Percentiles rank a stretch among this genome's conserved stretches.
Evolutionary conservation across 768 basidiomycete species (phyloP).

Genomic region (Strobilomyces dryophilus): DNA sequence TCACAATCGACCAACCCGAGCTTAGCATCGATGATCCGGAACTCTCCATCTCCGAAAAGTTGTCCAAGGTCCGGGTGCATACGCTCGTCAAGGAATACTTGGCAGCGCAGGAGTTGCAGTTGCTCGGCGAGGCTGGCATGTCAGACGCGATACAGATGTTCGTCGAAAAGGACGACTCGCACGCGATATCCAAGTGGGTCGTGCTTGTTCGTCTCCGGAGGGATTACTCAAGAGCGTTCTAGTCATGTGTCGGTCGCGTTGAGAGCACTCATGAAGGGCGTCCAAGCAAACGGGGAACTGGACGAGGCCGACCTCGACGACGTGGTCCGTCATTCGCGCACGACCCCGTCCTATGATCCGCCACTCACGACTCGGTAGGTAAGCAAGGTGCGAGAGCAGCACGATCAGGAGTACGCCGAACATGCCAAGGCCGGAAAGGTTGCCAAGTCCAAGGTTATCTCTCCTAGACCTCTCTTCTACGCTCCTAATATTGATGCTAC

Average conservation of each 20-base stretch:
- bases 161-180: conserved; percentile 95
- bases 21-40: conserved; percentile 76
- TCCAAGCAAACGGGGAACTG: conserved; percentile 59
- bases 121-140: conserved; percentile 88
- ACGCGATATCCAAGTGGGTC: conserved; percentile 83
- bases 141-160: conserved; percentile 91
- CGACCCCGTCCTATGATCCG: neutral
- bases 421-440: conserved; percentile 36
- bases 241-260: conserved; percentile 67
- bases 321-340: conserved; percentile 41
- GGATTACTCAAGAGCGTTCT: neutral
- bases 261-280: conserved; percentile 60
- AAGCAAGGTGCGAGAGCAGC: conserved; percentile 62
- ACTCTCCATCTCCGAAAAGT: conserved; percentile 62
- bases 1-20: conserved; percentile 72
- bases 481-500: neutral
- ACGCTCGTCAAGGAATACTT: conserved; percentile 91
- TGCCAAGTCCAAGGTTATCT: conserved; percentile 43
- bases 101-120: conserved; percentile 86
- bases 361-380: conserved; percentile 39
- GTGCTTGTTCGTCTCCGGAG: neutral
- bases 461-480: neutral
- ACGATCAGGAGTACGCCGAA: conserved; percentile 60
- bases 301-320: conserved; percentile 77
- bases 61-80: conserved; percentile 79